Base-by-base conservation (phyloP, 1,139 yeast genomes). In the Blastobotrys aristatus region DNA sequence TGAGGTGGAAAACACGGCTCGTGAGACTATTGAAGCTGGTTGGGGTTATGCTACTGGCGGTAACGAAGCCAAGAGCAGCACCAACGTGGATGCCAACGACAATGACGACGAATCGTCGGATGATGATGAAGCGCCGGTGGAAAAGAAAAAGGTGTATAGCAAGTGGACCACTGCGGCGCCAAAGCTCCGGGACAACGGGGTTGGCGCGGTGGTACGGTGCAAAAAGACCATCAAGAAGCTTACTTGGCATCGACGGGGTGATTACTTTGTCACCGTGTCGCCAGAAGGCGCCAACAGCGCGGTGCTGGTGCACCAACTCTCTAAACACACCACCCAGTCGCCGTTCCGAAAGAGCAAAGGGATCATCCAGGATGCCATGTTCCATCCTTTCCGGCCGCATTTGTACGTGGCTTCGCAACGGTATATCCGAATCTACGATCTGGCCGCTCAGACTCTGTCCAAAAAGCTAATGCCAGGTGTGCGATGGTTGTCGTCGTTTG, bases 201-300 rank as follows among this genome's bases (percentile, higher is more conserved):
- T 90, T 36, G 77, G 87, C 11, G 84, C 88, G 8, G 82, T 87
- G 27, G 80, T 92, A 52, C 68, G 77, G 14, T 73, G 82, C 56
- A 76, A 83, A 53, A 85, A 82, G 65, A 75, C 87, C 1, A 78
- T 92, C 56, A 89, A 88, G 70, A 84, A 82, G 62, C 60, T 92
- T 16, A 79, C 95, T 56, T 92, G 99, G 99, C 99, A 92, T 67
- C 78, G 97, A 66, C 84, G 86, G 62, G 99, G 98, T 62, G 98
- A 92, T 70, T 92, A 92, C 65, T 87, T 94, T 59, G 96, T 92
- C 54, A 83, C 95, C 2, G 95, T 88, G 20, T 82, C 96, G 11
- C 97, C 97, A 42, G 92, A 86, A 50, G 84, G 88, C 48, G 88
- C 87, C 52, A 83, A 88, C 63, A 79, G 94, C 5, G 84, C 97